A percentile compares a stretch with the other conserved stretches of the same genome.
Evolutionary conservation across 108 stramenopile genomes (phyloP).

Genomic region (Skeletonema tropicum): DNA sequence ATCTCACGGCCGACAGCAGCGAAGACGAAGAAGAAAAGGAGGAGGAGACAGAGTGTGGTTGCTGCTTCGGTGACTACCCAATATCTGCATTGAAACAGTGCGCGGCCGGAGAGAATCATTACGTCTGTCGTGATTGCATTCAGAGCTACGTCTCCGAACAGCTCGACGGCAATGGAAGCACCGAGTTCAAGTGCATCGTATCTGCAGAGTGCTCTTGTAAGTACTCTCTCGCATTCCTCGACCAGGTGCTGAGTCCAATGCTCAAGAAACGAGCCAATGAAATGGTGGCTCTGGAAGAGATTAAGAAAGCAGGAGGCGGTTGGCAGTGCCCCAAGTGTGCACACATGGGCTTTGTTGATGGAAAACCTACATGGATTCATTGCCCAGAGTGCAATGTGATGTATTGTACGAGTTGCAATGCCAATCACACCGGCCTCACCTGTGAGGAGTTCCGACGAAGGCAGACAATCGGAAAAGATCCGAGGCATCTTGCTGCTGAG

Average conservation of each 20-base stretch:
- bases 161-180: slow-evolving; percentile 22
- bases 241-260: slow-evolving; percentile 13
- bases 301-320: slow-evolving; percentile 11
- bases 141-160: slow-evolving; percentile 24
- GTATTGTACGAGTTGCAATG: slow-evolving; percentile 37
- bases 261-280: slow-evolving; percentile 22
- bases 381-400: slow-evolving; percentile 14
- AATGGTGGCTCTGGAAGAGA: slow-evolving; percentile 5
- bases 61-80: slow-evolving; percentile 27
- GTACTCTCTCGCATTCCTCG: slow-evolving; percentile 15
- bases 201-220: slow-evolving; percentile 2
- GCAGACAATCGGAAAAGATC: slow-evolving; percentile 7
- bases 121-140: slow-evolving; percentile 26
- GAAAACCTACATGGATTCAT: slow-evolving; percentile 14
- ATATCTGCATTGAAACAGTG: slow-evolving; percentile 16
- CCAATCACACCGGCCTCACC: slow-evolving; percentile 2
- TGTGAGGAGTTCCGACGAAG: slow-evolving; percentile 16
- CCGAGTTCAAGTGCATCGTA: slow-evolving; percentile 20
- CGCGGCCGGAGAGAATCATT: slow-evolving; percentile 3
- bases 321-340: not conserved
- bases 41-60: slow-evolving; percentile 13
- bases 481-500: slow-evolving; percentile 18
- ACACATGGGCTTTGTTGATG: slow-evolving; percentile 14
- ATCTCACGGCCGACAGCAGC: slow-evolving; percentile 13
- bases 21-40: slow-evolving; percentile 19